Conservation (phyloP, 257 asterid genomes). For the Phtheirospermum japonicum region DNA sequence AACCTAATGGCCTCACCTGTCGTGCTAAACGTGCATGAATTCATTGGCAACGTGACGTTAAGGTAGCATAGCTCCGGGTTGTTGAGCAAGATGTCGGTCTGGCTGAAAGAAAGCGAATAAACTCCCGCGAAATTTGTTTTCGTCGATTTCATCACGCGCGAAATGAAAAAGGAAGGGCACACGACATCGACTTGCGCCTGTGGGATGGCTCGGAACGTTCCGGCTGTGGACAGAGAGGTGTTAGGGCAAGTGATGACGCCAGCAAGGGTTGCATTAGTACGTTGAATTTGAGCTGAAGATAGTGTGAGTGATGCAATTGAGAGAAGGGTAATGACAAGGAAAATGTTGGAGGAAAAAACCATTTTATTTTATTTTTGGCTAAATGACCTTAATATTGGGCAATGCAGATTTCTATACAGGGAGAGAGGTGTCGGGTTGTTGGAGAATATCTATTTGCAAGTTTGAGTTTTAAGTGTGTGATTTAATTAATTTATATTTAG, state of each 20-base stretch:
- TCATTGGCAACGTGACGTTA: no score
- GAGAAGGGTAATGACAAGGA: not conserved
- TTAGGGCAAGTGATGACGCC: constrained; percentile 12
- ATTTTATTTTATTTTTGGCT: not conserved
- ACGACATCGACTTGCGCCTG: constrained; percentile 16
- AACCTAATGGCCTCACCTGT: not conserved
- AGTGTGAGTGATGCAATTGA: not conserved
- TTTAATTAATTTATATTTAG: no score
- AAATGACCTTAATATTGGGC: no score
- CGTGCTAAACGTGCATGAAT: not conserved
- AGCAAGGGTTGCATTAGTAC: not conserved
- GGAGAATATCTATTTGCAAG: no score
- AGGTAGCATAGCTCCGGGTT: constrained; percentile 4
- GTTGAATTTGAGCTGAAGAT: not conserved
- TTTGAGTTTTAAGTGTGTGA: no score
- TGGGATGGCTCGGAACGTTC: constrained; percentile 5
- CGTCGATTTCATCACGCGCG: not conserved
- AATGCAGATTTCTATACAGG: no score
- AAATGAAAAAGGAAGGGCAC: not conserved
- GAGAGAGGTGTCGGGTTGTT: no score
- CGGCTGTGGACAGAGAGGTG: not conserved
- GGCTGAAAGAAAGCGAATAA: not conserved
- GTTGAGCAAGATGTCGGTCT: not conserved
- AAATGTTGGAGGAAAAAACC: not conserved
- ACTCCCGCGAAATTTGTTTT: not conserved